A percentile compares a stretch with the other conserved stretches of the same genome.
Evolutionary conservation across 1,284 basidiomycete genomes (phyloP).

Genomic region (Papiliotrema nemorosa): DNA sequence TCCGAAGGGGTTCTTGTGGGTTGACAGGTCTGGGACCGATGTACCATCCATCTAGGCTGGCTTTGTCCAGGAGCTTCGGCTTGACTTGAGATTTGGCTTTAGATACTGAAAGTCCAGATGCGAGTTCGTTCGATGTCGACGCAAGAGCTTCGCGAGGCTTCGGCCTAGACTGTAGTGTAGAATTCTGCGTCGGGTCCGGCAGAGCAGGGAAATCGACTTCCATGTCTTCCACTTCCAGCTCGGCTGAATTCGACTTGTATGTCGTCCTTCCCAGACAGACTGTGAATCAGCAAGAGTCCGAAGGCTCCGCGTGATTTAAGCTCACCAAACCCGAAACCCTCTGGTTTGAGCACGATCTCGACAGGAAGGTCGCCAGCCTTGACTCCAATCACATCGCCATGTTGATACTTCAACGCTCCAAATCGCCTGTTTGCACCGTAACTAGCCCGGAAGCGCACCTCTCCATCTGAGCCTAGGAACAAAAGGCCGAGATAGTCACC

Average conservation of each 20-base stretch:
- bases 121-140: neutral
- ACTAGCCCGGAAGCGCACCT: neutral
- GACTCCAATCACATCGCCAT: slow-evolving; percentile 39
- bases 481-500: slow-evolving; percentile 17
- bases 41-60: slow-evolving; percentile 24
- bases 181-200: neutral
- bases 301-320: neutral
- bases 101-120: neutral
- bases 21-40: slow-evolving; percentile 25
- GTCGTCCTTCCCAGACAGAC: slow-evolving; percentile 12
- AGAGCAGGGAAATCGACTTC: slow-evolving; percentile 1
- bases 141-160: neutral
- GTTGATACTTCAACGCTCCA: slow-evolving; percentile 28
- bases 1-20: slow-evolving; percentile 13
- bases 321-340: slow-evolving; percentile 39
- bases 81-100: slow-evolving; percentile 1
- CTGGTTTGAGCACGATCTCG: slow-evolving; percentile 28
- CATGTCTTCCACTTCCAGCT: neutral
- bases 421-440: neutral
- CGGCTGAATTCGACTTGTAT: neutral
- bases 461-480: slow-evolving; percentile 10
- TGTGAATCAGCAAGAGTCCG: neutral
- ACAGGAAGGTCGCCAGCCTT: slow-evolving; percentile 22
- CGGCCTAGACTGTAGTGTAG: too few relatives aligned
- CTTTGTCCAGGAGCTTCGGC: slow-evolving; percentile 6